Conservation (phyloP, 768 basidiomycete genomes). For the Russula sp. region DNA sequence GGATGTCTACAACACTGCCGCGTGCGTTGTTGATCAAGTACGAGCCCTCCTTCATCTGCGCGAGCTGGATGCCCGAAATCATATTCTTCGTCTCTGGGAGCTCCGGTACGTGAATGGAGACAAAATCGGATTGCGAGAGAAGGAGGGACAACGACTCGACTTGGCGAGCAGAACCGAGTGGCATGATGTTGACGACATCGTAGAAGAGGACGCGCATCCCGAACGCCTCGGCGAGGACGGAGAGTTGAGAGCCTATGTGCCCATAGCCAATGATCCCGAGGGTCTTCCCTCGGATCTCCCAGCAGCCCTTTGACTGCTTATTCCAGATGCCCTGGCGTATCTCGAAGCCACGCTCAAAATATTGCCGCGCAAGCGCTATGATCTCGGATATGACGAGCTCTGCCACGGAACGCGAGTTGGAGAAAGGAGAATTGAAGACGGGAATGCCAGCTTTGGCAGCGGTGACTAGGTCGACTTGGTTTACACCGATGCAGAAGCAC, state of each 20-base stretch:
- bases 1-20: slow-evolving; percentile 92
- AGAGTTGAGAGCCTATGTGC: slow-evolving; percentile 95
- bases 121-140: slow-evolving; percentile 78
- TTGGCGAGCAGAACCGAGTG: slow-evolving; percentile 88
- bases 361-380: slow-evolving; percentile 88
- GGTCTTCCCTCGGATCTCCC: slow-evolving; percentile 97
- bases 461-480: slow-evolving; percentile 87
- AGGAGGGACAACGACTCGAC: slow-evolving; percentile 72
- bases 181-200: slow-evolving; percentile 96
- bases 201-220: slow-evolving; percentile 94
- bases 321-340: slow-evolving; percentile 92
- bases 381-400: slow-evolving; percentile 95
- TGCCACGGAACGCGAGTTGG: slow-evolving; percentile 97
- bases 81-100: slow-evolving; percentile 93
- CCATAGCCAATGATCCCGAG: slow-evolving; percentile 98
- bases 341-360: slow-evolving; percentile 83
- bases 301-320: slow-evolving; percentile 97
- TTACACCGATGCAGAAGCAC: slow-evolving; percentile 99
- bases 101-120: slow-evolving; percentile 95
- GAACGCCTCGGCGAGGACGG: slow-evolving; percentile 92
- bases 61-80: slow-evolving; percentile 71
- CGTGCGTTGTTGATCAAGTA: slow-evolving; percentile 99
- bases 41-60: slow-evolving; percentile 89
- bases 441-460: slow-evolving; percentile 87
- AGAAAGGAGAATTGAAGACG: slow-evolving; percentile 99